A percentile compares a stretch with the other conserved stretches of the same genome.
Conservation (phyloP, 1,284 basidiomycete genomes). For the Phylloboletellus chloephorus region DNA sequence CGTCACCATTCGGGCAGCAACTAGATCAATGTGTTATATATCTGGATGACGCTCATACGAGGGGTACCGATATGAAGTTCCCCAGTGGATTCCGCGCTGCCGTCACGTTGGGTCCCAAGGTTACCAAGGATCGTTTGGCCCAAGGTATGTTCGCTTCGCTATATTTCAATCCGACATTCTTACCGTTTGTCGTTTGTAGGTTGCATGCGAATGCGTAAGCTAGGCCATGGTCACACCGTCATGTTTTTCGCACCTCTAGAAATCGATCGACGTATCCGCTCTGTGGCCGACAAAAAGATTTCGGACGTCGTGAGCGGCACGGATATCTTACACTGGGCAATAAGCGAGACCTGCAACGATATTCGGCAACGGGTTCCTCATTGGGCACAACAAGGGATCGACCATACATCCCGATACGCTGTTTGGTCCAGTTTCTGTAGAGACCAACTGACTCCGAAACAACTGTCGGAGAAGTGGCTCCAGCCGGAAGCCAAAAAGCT, state of each 20-base stretch:
- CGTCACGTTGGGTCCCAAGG: conserved; percentile 49
- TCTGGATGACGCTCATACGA: conserved; percentile 54
- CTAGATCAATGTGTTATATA: conserved; percentile 46
- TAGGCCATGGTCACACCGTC: conserved; percentile 46
- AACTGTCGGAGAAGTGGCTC: conserved; percentile 33
- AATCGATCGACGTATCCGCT: conserved; percentile 39
- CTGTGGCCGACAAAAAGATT: conserved; percentile 10
- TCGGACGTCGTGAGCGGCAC: conserved; percentile 16
- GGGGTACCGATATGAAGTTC: conserved; percentile 52
- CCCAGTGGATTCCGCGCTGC: conserved; percentile 41
- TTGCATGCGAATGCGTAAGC: conserved; percentile 48
- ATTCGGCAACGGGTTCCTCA: conserved; percentile 38
- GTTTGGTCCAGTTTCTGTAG: conserved; percentile 29
- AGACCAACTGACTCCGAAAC: background rate
- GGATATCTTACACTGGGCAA: conserved; percentile 44
- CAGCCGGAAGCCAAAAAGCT: conserved; percentile 38
- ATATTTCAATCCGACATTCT: background rate
- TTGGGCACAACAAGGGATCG: conserved; percentile 47
- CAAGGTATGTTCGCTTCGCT: conserved; percentile 38
- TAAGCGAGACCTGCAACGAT: conserved; percentile 42
- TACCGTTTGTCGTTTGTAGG: conserved; percentile 25
- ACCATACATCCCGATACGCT: conserved; percentile 33
- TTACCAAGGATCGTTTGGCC: conserved; percentile 50
- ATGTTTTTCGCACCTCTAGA: conserved; percentile 48
- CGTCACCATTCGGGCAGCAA: conserved; percentile 41